Percentiles rank a stretch among this genome's conserved stretches.
Conservation (phyloP, 176 grass and related monocot species). For the Juncus effusus region DNA sequence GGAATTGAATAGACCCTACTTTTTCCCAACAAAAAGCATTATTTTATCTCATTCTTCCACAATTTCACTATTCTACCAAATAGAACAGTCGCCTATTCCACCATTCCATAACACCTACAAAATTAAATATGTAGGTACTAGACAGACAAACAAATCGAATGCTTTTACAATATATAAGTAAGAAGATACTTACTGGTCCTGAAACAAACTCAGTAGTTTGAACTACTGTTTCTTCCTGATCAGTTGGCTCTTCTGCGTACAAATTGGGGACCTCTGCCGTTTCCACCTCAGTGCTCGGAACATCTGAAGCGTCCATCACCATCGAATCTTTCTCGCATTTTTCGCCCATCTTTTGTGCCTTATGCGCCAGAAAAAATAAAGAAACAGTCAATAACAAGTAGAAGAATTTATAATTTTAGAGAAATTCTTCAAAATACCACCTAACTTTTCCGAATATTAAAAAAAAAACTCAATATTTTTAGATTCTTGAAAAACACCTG, state of each 20-base stretch:
- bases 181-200: conserved; percentile 42
- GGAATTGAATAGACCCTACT: no score
- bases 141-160: conserved; percentile 9
- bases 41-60: no score
- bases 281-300: conserved; percentile 33
- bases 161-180: neutral
- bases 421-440: no score
- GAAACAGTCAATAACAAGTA: no score
- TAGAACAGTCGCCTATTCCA: neutral
- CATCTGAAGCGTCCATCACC: conserved; percentile 24
- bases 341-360: conserved; percentile 43
- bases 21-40: no score
- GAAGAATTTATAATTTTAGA: no score
- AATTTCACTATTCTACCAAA: conserved; percentile 3
- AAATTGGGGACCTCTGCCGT: conserved; percentile 19
- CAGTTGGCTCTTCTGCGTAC: conserved; percentile 34
- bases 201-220: conserved; percentile 26
- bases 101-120: neutral
- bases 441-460: no score
- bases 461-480: no score
- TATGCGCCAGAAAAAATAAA: no score
- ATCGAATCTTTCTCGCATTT: conserved; percentile 46
- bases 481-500: no score
- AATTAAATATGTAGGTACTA: neutral
- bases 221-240: conserved; percentile 36